Percentiles rank a stretch among this genome's conserved stretches.
Evolutionary conservation across 1,284 basidiomycete genomes (phyloP).

Genomic region (Prillingera fragicola): DNA sequence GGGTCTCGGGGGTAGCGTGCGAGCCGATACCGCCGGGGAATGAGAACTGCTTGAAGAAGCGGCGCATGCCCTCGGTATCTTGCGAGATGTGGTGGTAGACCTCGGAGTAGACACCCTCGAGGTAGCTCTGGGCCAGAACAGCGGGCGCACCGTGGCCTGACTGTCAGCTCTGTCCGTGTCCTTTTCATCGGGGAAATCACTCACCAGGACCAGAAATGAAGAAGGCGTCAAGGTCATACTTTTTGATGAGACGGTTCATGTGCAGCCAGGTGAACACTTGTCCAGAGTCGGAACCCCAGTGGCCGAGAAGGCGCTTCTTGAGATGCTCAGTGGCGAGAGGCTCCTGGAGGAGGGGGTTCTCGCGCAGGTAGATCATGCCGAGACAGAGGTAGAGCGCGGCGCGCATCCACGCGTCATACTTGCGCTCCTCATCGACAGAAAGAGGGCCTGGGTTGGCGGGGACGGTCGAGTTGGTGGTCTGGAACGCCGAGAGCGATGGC

Average conservation of each 20-base stretch:
- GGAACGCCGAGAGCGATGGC: constrained; percentile 23
- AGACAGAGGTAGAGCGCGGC: constrained; percentile 38
- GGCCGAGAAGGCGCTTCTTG: constrained; percentile 68
- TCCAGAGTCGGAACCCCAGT: constrained; percentile 55
- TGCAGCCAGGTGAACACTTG: constrained; percentile 74
- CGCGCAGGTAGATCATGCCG: constrained; percentile 65
- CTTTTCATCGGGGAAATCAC: constrained; percentile 1
- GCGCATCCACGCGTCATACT: constrained; percentile 36
- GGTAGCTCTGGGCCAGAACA: constrained; percentile 71
- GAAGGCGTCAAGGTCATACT: constrained; percentile 49
- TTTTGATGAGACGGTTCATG: constrained; percentile 62
- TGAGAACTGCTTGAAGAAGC: constrained; percentile 48
- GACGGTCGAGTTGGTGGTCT: constrained; percentile 30
- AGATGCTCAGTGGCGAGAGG: constrained; percentile 61
- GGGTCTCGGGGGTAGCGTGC: constrained; percentile 66
- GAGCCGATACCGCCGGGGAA: constrained; percentile 52
- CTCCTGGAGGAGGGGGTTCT: constrained; percentile 64
- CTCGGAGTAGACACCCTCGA: constrained; percentile 72
- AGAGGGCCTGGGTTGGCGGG: constrained; percentile 23
- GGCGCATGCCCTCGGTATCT: constrained; percentile 61
- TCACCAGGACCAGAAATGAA: constrained; percentile 54
- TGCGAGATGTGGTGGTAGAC: constrained; percentile 65
- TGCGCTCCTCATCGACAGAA: constrained; percentile 29
- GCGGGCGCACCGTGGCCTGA: constrained; percentile 76
- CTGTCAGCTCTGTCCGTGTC: constrained; percentile 50